Base-by-base conservation (phyloP, 305 asterid genomes). In the Fraxinus sp. region DNA sequence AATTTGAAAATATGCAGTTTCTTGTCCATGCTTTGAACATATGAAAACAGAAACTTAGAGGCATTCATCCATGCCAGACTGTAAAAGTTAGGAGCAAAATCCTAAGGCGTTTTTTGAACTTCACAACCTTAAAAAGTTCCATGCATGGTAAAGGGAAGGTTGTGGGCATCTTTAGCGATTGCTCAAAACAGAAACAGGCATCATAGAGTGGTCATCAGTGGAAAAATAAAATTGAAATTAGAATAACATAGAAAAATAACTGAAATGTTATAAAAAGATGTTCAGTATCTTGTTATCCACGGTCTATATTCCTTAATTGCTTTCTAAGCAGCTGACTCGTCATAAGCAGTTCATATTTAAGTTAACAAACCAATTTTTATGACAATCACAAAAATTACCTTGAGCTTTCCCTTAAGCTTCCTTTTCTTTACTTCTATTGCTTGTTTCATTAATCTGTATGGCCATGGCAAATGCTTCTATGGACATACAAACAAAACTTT, bases 1-100 rank as follows among this genome's bases (percentile, higher is more conserved):
- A 75, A 73, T 32, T 7, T 32, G 80, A 32, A 74, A 73, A 74
- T 18, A 62, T 74, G 80, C 66, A 75, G 43, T 57, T 81, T 73
- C 77, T 52, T 22, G 16, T 24, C 33, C 41, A 16, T 71, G 68
- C 52, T 52, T 13, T 72, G 41, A 64, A 49, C 68, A 24, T 46
- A 10, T 7, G 28, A 66, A 6, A 57, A n/a, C 78, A 49, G 71
- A 72, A 76, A 33, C n/a, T 28, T 28, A 16, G 7, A n/a, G 16
- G 22, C 46, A 33, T 75, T 41, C 73, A 39, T 79, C 76, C 2
- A 71, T 59, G 82, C 82, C 18, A 28, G 24, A 79, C 35, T 22
- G 11, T 16, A 79, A 36, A 72, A 78, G 11, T 2, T 2, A 75
- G 70, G 71, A 16, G 62, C 71, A 79, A 83, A 83, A 41, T 14